These are phyloP conservation scores for Solanum etuberosum DNA, from an alignment of 257 asterid genomes.

Conservation along the genomic window DNA sequence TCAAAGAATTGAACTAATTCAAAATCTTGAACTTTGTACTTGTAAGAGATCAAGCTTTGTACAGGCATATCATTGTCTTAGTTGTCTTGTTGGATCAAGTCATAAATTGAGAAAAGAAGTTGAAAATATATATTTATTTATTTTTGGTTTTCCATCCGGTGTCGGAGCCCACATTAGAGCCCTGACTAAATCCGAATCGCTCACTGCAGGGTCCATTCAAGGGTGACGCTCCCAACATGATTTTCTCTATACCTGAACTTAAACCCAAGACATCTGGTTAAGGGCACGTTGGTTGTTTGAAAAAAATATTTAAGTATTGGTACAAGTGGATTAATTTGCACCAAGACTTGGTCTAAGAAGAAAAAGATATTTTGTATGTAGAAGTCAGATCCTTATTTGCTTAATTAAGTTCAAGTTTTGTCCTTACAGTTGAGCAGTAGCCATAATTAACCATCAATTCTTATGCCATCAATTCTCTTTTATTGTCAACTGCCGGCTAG, in stretches of 20 bases:
- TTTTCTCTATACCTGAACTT: fast-evolving
- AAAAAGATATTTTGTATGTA: neutral
- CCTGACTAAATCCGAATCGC: no score
- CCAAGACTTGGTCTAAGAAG: neutral
- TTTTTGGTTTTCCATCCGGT: no score
- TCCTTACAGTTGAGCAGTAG: neutral
- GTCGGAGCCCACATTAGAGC: no score
- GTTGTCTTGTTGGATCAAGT: neutral
- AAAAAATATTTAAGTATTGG: neutral
- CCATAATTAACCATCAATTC: neutral
- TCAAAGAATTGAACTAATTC: neutral
- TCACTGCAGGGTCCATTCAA: no score
- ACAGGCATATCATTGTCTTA: neutral
- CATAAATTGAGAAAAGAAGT: neutral
- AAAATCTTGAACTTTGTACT: neutral
- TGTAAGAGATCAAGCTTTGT: neutral
- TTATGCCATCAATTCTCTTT: neutral
- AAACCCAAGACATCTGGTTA: neutral
- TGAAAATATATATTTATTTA: no score
- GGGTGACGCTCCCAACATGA: fast-evolving
- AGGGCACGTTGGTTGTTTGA: neutral
- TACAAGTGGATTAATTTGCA: neutral
- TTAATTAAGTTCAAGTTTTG: neutral
- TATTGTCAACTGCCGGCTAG: neutral
- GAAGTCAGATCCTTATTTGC: neutral